Conservation (phyloP, 1,284 basidiomycete species). For the Apiotrichum mycotoxinovorans region DNA sequence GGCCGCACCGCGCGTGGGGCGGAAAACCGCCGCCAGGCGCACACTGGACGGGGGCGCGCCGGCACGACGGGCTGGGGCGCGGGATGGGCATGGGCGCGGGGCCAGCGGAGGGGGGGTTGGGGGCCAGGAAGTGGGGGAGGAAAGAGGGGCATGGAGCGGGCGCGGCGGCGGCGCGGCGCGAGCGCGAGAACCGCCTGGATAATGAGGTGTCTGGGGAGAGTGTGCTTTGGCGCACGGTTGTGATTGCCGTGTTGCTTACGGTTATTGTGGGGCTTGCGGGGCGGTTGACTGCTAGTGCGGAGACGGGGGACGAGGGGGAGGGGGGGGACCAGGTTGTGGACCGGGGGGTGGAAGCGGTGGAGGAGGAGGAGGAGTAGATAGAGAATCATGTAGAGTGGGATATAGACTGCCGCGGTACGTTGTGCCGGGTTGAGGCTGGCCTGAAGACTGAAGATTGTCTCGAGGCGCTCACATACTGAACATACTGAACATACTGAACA, state of each 20-base stretch:
- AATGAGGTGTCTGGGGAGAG: constrained; percentile 27
- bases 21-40: constrained; percentile 9
- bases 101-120: not conserved
- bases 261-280: constrained; percentile 33
- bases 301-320: constrained; percentile 11
- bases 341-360: no score
- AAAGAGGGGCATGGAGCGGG: not conserved
- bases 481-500: no score
- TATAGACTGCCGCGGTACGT: no score
- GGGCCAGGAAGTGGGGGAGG: not conserved
- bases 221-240: constrained; percentile 27
- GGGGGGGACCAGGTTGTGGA: not conserved
- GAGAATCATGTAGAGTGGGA: no score
- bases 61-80: constrained; percentile 12
- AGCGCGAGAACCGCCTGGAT: constrained; percentile 13
- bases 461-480: no score
- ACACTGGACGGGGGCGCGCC: constrained; percentile 6
- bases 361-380: no score
- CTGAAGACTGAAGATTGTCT: no score
- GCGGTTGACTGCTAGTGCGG: constrained; percentile 33
- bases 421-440: no score
- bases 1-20: constrained; percentile 13
- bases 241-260: constrained; percentile 31
- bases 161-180: not conserved
- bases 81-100: constrained; percentile 18